Base-by-base conservation (phyloP, 441 rosid genomes). In the Gossypium gossypioides region DNA sequence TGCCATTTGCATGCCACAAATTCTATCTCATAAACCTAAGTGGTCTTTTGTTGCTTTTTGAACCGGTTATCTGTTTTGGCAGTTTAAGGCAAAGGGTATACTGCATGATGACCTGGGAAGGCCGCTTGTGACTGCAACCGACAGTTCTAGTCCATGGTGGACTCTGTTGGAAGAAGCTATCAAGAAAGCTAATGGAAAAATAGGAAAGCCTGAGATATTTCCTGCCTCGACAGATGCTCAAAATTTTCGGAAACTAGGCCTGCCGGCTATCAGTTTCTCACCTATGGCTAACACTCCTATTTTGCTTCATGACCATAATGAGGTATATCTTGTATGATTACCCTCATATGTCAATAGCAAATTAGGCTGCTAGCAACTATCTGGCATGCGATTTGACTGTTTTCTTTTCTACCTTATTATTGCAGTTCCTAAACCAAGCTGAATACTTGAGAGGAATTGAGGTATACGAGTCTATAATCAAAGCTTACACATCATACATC, bases 201-300 rank as follows among this genome's bases (percentile, higher is more conserved):
- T 88, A 32, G 80, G 83, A 67, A 84, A 81, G 76, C 96, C 98
- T 6, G 93, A 91, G 86, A 87, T 92, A 55, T 95, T 95, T 83
- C 97, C 95, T n/a, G 97, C 93, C 0, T 75, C 97, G 63, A 95
- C 97, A 2, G 99, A 91, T 81, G 81, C 95, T 82, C 95, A 88
- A 64, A 85, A 82, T 82, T 91, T 92, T 73, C 84, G 93, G 18
- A 19, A 50, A 12, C 80, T 22, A 44, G 96, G 97, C 69, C 37
- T 92, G 50, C 93, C 94, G 9, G 94, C 97, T 4, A 84, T 95
- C 77, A 95, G 97, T 18, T 91, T 95, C 80, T 92, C 96, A 69
- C 99, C 97, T 3, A 88, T 95, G 84, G 89, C 89, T 61, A 88
- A 92, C 80, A 95, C 99, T 13, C 99, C 97, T 59, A 52, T 86